phyloP scores from a whole-genome alignment of 2,329 filamentous ascomycete species.

The Calonectria crousiana region DNA sequence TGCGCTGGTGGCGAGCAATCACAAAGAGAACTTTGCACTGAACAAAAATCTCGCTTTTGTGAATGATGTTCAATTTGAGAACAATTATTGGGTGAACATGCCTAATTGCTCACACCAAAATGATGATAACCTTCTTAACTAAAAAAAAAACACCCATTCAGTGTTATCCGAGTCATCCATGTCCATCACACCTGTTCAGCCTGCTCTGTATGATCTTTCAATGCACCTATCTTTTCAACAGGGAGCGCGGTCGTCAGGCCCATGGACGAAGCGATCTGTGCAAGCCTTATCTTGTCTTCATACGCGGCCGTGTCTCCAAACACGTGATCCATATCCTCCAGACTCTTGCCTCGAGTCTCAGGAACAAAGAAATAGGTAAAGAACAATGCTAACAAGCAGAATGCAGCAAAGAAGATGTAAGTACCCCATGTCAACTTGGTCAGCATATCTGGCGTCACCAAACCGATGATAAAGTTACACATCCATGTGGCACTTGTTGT shows the following conservation, averaged over 20 bases:
- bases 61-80: neutral
- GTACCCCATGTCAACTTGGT: constrained; percentile 63
- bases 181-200: neutral
- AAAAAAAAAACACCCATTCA: too few species aligned
- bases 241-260: constrained; percentile 10
- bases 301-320: constrained; percentile 51
- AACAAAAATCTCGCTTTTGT: neutral
- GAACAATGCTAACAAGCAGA: constrained; percentile 61
- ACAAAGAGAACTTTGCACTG: neutral
- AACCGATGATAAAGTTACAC: constrained; percentile 52
- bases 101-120: too few species aligned
- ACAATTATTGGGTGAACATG: too few species aligned
- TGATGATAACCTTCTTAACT: too few species aligned
- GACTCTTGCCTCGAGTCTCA: constrained; percentile 66
- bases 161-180: neutral
- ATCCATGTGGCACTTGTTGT: constrained; percentile 62
- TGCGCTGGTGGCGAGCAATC: neutral
- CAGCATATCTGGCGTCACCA: constrained; percentile 61
- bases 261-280: constrained; percentile 23
- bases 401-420: constrained; percentile 72
- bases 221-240: constrained; percentile 19
- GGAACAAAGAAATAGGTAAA: constrained; percentile 69
- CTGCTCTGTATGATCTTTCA: neutral
- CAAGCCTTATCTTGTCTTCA: constrained; percentile 21
- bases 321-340: constrained; percentile 68